Base-by-base conservation (phyloP, 1,284 basidiomycete species). In the Tilletia caries region DNA sequence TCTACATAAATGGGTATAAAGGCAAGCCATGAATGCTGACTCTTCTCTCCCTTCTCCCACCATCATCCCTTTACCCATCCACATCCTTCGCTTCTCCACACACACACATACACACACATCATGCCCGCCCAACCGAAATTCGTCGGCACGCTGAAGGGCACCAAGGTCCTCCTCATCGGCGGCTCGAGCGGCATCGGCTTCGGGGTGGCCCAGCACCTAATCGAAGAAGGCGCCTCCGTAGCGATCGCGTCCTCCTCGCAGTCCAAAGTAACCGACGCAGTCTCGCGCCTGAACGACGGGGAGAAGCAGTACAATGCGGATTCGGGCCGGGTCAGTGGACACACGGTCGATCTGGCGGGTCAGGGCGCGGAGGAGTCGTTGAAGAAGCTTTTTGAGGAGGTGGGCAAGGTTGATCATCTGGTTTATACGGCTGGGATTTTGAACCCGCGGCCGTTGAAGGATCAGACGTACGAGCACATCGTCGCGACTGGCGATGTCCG, bases 181-280 rank as follows among this genome's bases (percentile, higher is more conserved):
- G 75, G 76, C 4, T 66, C 70, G 2, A 73, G 73, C 2, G 76
- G 75, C 0, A 46, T 78, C 4, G 75, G 75, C 4, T 78, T 78
- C 62, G 71, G 64, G 0, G 71, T 75, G 1, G 75, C 75, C 1
- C 72, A 69, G 0, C 71, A 68, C 0, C 67, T 78, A 13, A 69
- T 78, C 41, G 76, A 78, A 50, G 73, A 78, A 68, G 75, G 73
- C 0, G 75, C 72, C 3, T 23, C 8, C 4, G 76, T 78, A 46
- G 54, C 73, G 23, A 68, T 78, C 23, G 67, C 68, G 15, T 73
- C 72, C 8, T 73, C 71, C 8, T 71, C 65, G 1, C 5, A 32
- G 2, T 23, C 33, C 3, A 67, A 68, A 1, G 75, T 78, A 1
- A 5, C 43, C 0, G 43, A 69, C 1, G 72, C 76, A 1, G 50